Base-by-base conservation (phyloP, 768 basidiomycete genomes). In the Lyophyllum atratum region DNA sequence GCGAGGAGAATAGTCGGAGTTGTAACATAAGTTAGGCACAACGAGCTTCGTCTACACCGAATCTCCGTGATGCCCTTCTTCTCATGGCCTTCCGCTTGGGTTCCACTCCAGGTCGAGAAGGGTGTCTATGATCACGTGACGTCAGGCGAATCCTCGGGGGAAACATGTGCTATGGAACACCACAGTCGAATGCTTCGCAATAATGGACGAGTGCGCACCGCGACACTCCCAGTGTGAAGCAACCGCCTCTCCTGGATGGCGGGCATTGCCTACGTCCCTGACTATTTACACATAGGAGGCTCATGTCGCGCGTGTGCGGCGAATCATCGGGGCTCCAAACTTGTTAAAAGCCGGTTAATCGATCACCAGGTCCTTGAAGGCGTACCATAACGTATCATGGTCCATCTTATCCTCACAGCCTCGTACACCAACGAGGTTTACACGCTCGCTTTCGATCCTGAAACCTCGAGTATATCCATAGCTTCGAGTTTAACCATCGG, bases 361-460 rank as follows among this genome's bases (percentile, higher is more conserved):
- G 48, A 59, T 61, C 45, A 58, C 19, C 39, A 45, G 39, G 37
- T 33, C 49, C 39, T 43, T 34, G 14, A 40, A 40, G 25, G n/a
- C n/a, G n/a, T n/a, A n/a, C n/a, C n/a, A n/a, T n/a, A n/a, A n/a
- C 40, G 33, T 49, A 69, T 59, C 64, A 78, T 78, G 72, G 66
- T 64, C 49, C 67, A 74, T 66, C 72, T 65, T 51, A 89, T 91
- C 62, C 71, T 87, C 29, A 85, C 83, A 24, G 83, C 79, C 48
- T 86, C 89, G n/a, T 87, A 86, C 70, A 80, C 87, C 22, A 74
- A 84, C 65, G 76, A 80, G 34, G 78, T 93, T 59, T 76, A 80
- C 37, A 85, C 87, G 1, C 75, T 92, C 52, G 66, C 70, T 19
- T 93, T 94, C 64, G 82, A 90, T 64, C 75, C 84, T 9, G 65